phyloP scores from a whole-genome alignment of 257 asterid genomes.

The Fraxinus americana region DNA sequence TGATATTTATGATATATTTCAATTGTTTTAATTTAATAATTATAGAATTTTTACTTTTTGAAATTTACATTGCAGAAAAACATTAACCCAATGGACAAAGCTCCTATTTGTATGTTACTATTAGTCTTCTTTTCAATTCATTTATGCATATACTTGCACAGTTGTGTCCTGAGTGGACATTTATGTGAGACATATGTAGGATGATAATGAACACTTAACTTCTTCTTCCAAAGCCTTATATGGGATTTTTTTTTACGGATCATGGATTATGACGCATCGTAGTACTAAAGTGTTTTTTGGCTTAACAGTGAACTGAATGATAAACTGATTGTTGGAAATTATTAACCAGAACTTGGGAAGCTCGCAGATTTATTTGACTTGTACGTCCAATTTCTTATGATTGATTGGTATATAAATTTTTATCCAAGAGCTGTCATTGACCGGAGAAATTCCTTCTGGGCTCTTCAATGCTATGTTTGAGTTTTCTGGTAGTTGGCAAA shows the following conservation, averaged over 20 bases:
- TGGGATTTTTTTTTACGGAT: no score
- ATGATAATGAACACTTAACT: background rate
- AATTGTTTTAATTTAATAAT: background rate
- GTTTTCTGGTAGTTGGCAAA: constrained; percentile 94
- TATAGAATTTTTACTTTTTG: background rate
- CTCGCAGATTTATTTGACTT: constrained; percentile 89
- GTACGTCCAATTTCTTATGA: constrained; percentile 39
- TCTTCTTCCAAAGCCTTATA: background rate
- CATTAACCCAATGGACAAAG: constrained; percentile 43
- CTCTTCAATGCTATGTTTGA: constrained; percentile 95
- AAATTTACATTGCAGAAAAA: no score
- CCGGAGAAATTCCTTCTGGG: constrained; percentile 90
- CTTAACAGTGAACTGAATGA: constrained; percentile 76
- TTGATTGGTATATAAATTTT: background rate
- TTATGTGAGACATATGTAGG: background rate
- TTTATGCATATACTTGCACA: background rate
- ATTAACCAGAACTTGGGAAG: constrained; percentile 89
- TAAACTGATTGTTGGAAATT: constrained; percentile 69
- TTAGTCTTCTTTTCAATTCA: background rate
- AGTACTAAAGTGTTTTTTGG: background rate
- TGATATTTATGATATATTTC: background rate
- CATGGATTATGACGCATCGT: no score
- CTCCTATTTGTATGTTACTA: constrained; percentile 74
- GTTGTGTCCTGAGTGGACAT: background rate
- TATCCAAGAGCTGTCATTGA: constrained; percentile 83